Conservation (phyloP, 805 yeast species). For the Cyberlindnera americana region DNA sequence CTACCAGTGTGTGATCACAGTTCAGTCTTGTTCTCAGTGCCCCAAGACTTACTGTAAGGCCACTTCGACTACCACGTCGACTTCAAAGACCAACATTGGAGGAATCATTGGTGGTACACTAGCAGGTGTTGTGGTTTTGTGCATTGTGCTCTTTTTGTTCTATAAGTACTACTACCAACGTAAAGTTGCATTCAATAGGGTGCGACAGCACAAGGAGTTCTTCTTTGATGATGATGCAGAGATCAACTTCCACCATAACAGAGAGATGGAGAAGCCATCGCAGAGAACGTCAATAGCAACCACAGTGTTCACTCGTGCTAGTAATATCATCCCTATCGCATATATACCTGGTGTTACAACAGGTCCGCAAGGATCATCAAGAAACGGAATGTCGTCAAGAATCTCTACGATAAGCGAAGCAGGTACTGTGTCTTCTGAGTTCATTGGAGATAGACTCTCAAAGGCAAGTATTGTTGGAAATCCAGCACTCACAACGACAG, state of each 20-base stretch:
- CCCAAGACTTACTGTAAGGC: slow-evolving; percentile 49
- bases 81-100: slow-evolving; percentile 36
- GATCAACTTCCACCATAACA: slow-evolving; percentile 27
- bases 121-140: slow-evolving; percentile 52
- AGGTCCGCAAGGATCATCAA: slow-evolving; percentile 30
- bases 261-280: slow-evolving; percentile 29
- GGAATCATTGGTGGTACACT: slow-evolving; percentile 73
- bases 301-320: slow-evolving; percentile 71
- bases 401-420: slow-evolving; percentile 28
- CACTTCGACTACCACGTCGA: slow-evolving; percentile 11
- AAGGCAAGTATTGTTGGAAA: slow-evolving; percentile 42
- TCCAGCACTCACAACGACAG: slow-evolving; percentile 52
- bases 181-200: slow-evolving; percentile 31
- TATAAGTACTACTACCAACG: slow-evolving; percentile 41
- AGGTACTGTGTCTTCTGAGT: slow-evolving; percentile 19
- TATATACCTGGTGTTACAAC: slow-evolving; percentile 92
- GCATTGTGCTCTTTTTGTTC: slow-evolving; percentile 38
- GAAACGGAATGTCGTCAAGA: slow-evolving; percentile 21
- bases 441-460: slow-evolving; percentile 34
- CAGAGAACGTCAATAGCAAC: slow-evolving; percentile 43
- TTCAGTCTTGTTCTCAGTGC: slow-evolving; percentile 56
- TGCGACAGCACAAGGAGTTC: slow-evolving; percentile 24
- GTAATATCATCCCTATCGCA: slow-evolving; percentile 87
- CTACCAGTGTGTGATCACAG: slow-evolving; percentile 52
- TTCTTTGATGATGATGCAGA: slow-evolving; percentile 29